Base-by-base conservation (phyloP, 257 asterid genomes). In the Fraxinus americana region DNA sequence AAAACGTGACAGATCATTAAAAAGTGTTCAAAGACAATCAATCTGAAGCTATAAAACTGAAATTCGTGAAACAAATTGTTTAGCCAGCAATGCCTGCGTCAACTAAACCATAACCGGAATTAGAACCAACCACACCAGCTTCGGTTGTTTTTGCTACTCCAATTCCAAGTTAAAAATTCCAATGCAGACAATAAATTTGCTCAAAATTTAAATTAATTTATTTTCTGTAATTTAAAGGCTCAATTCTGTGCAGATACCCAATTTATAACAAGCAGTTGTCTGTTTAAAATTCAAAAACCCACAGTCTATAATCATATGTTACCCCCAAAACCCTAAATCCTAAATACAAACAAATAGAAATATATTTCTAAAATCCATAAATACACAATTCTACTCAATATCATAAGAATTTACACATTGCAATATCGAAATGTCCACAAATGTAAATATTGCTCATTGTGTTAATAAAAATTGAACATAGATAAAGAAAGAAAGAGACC, bases 401-500 rank as follows among this genome's bases (percentile, higher is more conserved):
- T 79, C 66, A 27, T 50, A 13, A 10, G 14, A 66, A 29, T 17
- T 3, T 19, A 54, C 19, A 57, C 68, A 41, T 50, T 50, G 10
- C 36, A 13, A 61, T n/a, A 12, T 59, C 32, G 17, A 54, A 75
- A 76, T 74, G 61, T 77, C 32, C 57, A 73, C 11, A 75, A 59
- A 41, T 78, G 75, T 21, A 72, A 69, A 32, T 9, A 61, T 27
- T 30, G 27, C 27, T 34, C 73, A 63, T 67, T 35, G 76, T 12
- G 67, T 23, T 25, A 65, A 45, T 27, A 73, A 32, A 70, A 71
- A 71, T 17, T 39, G 35, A 32, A 72, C 23, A 32, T 39, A 27
- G 39, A 75, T 35, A 61, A 11, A 67, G 57, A 74, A 35, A 45
- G 79, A 68, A 54, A 72, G 73, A 73, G 16, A 96, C 99, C 99